Evolutionary conservation across 305 asterid genomes (phyloP).

Genomic region (Fraxinus sp.): DNA sequence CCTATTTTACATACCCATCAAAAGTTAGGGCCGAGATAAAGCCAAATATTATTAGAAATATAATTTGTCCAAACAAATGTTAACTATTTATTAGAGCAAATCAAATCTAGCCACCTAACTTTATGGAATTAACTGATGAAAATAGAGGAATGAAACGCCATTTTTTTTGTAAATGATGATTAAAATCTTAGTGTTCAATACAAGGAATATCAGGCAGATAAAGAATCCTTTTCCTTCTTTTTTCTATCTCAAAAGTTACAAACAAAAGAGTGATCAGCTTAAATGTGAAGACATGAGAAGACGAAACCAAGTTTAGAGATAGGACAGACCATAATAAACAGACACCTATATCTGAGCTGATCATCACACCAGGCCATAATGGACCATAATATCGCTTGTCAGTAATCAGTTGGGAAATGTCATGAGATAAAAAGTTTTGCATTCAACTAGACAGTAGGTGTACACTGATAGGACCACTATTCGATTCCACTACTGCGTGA

Average conservation of each 20-base stretch:
- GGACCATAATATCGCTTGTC: background rate
- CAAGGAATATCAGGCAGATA: background rate
- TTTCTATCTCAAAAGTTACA: background rate
- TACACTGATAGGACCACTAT: slow-evolving; percentile 1
- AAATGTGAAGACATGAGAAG: no score
- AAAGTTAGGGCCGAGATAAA: background rate
- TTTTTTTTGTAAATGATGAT: background rate
- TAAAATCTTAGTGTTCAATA: background rate
- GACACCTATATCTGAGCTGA: background rate
- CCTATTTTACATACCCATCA: slow-evolving; percentile 5
- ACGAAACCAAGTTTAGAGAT: background rate
- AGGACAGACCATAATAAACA: background rate
- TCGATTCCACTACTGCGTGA: background rate
- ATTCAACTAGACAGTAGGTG: background rate
- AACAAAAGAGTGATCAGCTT: no score
- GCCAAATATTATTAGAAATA: background rate
- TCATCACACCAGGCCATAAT: background rate
- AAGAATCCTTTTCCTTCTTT: background rate
- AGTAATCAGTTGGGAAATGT: slow-evolving; percentile 14
- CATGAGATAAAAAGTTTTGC: background rate
- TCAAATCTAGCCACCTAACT: background rate
- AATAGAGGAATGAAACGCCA: background rate
- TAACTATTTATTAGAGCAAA: background rate
- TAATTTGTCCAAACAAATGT: background rate
- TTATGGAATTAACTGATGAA: background rate